These are phyloP conservation scores for Tuber magnatum DNA, from an alignment of 495 filamentous ascomycete genomes.

Conservation along the genomic window DNA sequence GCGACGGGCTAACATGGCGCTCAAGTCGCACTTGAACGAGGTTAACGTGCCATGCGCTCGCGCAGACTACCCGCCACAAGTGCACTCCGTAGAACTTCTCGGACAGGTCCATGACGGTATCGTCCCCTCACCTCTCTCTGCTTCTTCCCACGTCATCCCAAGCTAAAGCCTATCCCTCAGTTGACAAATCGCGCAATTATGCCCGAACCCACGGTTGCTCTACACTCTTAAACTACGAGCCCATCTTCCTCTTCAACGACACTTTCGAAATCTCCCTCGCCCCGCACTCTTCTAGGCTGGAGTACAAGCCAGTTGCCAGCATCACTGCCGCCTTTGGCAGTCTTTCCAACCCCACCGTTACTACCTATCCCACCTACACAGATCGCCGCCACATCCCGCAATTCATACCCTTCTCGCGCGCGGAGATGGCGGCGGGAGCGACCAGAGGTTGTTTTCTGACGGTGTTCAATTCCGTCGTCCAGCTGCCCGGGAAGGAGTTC, in stretches of 20 bases:
- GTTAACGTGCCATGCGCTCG: neutral
- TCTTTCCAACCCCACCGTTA: neutral
- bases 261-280: neutral
- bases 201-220: constrained; percentile 17
- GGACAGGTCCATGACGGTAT: constrained; percentile 8
- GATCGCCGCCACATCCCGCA: neutral
- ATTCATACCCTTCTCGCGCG: constrained; percentile 26
- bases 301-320: neutral
- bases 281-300: neutral
- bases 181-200: neutral
- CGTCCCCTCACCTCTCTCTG: neutral
- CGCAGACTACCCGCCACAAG: constrained; percentile 7
- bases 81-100: constrained; percentile 11
- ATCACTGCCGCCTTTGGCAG: constrained; percentile 16
- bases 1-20: neutral
- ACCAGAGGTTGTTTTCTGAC: constrained; percentile 8
- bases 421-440: neutral
- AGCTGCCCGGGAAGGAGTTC: constrained; percentile 5
- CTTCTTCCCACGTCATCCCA: neutral
- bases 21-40: neutral
- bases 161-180: neutral
- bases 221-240: constrained; percentile 8
- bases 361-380: constrained; percentile 6
- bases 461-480: constrained; percentile 11
- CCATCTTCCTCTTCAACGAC: constrained; percentile 17